These are phyloP conservation scores for Vickermania ingenoplastis DNA, from an alignment of 208 protist genomes.

Conservation along the genomic window DNA sequence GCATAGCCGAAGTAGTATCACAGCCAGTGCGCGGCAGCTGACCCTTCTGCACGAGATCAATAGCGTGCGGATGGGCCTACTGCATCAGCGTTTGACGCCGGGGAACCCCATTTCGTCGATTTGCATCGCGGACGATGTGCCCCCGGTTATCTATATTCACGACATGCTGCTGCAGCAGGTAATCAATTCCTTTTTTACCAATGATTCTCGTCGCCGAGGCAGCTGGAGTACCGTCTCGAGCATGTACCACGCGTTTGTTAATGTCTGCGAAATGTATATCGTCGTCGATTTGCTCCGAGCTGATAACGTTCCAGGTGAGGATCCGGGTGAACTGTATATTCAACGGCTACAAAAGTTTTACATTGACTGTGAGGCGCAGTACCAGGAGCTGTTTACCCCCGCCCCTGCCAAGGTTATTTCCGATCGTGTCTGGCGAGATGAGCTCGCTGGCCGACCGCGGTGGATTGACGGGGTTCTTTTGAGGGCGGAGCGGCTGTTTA, in stretches of 20 bases:
- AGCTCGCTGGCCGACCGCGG: not conserved
- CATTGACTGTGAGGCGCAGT: not conserved
- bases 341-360: conserved; percentile 6
- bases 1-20: too few species aligned
- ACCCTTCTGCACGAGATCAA: too few species aligned
- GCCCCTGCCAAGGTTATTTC: not conserved
- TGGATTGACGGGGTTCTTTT: not conserved
- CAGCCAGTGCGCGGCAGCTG: too few species aligned
- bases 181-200: not conserved
- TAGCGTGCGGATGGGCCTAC: not conserved
- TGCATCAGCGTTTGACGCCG: not conserved
- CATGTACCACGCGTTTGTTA: not conserved
- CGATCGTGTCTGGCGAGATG: not conserved
- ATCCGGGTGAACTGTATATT: too few species aligned
- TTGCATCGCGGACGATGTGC: not conserved
- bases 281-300: conserved; percentile 6
- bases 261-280: not conserved
- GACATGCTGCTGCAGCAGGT: not conserved
- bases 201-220: too few species aligned
- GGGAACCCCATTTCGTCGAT: not conserved
- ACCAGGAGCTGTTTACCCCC: not conserved
- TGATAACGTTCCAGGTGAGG: too few species aligned
- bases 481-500: not conserved
- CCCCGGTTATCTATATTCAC: not conserved
- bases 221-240: too few species aligned